phyloP scores from a whole-genome alignment of 306 rosid species.

The Pachyrhizus erosus region DNA sequence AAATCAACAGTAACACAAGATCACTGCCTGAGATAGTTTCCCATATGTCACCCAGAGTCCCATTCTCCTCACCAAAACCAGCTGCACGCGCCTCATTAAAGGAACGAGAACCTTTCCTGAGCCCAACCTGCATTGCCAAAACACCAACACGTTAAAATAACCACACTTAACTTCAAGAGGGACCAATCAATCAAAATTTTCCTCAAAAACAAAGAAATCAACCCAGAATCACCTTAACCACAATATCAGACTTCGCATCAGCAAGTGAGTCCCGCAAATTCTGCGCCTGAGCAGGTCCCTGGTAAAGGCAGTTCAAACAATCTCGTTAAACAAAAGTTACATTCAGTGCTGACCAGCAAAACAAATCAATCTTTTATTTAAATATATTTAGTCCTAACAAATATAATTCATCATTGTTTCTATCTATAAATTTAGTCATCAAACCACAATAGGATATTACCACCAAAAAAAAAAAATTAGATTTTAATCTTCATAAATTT shows the following conservation, averaged over 20 bases:
- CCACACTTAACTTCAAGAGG: neutral
- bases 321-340: neutral
- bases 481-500: neutral
- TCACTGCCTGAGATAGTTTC: slow-evolving; percentile 88
- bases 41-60: slow-evolving; percentile 92
- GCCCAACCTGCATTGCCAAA: slow-evolving; percentile 71
- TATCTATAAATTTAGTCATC: too few relatives aligned
- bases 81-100: slow-evolving; percentile 87
- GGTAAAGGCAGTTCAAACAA: slow-evolving; percentile 24
- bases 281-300: slow-evolving; percentile 99
- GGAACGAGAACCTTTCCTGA: slow-evolving; percentile 93
- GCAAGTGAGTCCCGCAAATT: slow-evolving; percentile 88
- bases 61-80: slow-evolving; percentile 91
- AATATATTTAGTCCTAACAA: too few relatives aligned
- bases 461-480: neutral
- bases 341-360: neutral
- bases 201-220: neutral
- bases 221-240: slow-evolving; percentile 75
- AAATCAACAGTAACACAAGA: slow-evolving; percentile 90
- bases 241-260: slow-evolving; percentile 87
- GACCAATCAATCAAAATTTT: neutral
- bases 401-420: too few relatives aligned
- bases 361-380: too few relatives aligned
- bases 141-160: slow-evolving; percentile 1
- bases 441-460: too few relatives aligned